A percentile compares a stretch with the other conserved stretches of the same genome.
phyloP scores from a whole-genome alignment of 1,284 basidiomycete species.

The Leccinum huronense region DNA sequence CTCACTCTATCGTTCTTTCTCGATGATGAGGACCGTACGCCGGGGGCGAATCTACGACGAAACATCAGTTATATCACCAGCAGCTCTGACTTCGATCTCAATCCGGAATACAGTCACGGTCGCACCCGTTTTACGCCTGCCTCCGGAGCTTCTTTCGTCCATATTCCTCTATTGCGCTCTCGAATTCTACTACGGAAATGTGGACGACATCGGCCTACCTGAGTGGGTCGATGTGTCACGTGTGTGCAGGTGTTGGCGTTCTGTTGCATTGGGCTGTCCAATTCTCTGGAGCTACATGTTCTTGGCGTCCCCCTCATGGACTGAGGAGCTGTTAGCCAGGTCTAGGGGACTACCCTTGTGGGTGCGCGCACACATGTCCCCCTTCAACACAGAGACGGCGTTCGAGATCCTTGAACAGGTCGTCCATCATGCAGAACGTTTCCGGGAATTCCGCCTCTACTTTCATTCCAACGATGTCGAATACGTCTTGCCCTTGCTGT shows the following conservation, averaged over 20 bases:
- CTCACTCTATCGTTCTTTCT: not conserved
- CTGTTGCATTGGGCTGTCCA: constrained; percentile 1
- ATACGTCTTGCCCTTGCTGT: not conserved
- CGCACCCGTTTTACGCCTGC: not conserved
- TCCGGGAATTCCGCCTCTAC: constrained; percentile 4
- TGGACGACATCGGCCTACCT: not conserved
- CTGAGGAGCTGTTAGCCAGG: not conserved
- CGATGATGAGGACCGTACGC: not conserved
- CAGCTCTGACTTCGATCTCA: not conserved
- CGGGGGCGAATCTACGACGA: not conserved
- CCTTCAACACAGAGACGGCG: not conserved
- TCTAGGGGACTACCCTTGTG: constrained; percentile 3
- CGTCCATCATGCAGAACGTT: not conserved
- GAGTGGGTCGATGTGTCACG: constrained; percentile 1
- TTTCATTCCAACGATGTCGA: not conserved
- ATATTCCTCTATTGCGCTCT: constrained; percentile 8
- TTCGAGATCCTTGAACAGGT: not conserved
- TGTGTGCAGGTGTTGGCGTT: constrained; percentile 6
- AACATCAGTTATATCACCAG: too few relatives aligned
- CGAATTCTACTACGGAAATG: not conserved
- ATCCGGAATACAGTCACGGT: not conserved
- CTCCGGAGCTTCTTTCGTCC: not conserved
- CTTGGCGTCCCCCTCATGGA: not conserved
- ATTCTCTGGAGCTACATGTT: constrained; percentile 7
- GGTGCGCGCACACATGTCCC: not conserved